These are phyloP conservation scores for Myxozyma lipomycoides DNA, from an alignment of 805 yeast genomes.

Conservation along the genomic window DNA sequence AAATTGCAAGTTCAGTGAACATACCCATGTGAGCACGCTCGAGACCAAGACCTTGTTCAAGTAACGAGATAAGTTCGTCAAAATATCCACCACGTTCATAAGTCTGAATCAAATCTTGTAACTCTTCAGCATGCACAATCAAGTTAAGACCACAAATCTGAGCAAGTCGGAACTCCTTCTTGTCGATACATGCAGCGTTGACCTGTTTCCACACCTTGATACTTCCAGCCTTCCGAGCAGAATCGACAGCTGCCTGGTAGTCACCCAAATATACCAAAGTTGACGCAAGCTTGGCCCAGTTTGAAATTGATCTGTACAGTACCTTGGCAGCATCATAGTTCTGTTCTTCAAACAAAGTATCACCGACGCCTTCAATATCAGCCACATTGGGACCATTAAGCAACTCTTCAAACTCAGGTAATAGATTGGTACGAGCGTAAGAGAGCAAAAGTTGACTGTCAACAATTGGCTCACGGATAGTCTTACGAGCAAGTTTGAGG, in stretches of 20 bases:
- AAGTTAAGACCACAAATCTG: slow-evolving; percentile 97
- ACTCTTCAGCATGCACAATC: slow-evolving; percentile 95
- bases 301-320: slow-evolving; percentile 78
- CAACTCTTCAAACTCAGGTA: slow-evolving; percentile 78
- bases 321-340: slow-evolving; percentile 92
- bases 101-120: slow-evolving; percentile 79
- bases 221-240: slow-evolving; percentile 97
- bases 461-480: slow-evolving; percentile 83
- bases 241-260: slow-evolving; percentile 95
- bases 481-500: slow-evolving; percentile 85
- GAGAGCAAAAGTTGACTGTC: slow-evolving; percentile 90
- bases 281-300: slow-evolving; percentile 94
- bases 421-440: slow-evolving; percentile 72
- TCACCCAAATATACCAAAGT: slow-evolving; percentile 88
- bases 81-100: slow-evolving; percentile 90
- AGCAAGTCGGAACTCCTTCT: slow-evolving; percentile 91
- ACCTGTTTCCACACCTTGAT: slow-evolving; percentile 96
- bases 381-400: slow-evolving; percentile 89
- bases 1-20: slow-evolving; percentile 92
- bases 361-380: slow-evolving; percentile 87
- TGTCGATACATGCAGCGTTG: slow-evolving; percentile 91
- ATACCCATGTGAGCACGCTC: slow-evolving; percentile 99
- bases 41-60: slow-evolving; percentile 91
- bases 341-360: slow-evolving; percentile 71
- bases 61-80: slow-evolving; percentile 82